Percentiles rank a stretch among this genome's conserved stretches.
Evolutionary conservation across 305 asterid species (phyloP).

Genomic region (Rubia peregrina): DNA sequence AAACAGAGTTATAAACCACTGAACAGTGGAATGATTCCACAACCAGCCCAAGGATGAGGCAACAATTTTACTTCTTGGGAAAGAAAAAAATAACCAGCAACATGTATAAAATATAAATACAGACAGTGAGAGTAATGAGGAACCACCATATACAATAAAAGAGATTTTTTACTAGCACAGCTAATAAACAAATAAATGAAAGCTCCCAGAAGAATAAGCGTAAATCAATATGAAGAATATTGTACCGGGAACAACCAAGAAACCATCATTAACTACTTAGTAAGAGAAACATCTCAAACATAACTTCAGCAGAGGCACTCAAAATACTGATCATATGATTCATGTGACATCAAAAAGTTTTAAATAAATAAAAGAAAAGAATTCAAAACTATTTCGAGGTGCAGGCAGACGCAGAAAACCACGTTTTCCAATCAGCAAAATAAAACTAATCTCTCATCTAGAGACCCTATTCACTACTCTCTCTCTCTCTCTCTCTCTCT

Average conservation of each 20-base stretch:
- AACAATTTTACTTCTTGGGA: too few relatives aligned
- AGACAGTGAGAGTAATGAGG: too few relatives aligned
- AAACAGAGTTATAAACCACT: too few relatives aligned
- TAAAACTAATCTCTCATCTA: constrained; percentile 16
- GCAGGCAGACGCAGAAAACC: neutral
- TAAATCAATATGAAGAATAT: too few relatives aligned
- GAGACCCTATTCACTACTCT: constrained; percentile 23
- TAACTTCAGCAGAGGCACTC: neutral
- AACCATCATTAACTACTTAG: too few relatives aligned
- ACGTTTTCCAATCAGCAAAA: neutral
- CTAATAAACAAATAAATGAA: neutral
- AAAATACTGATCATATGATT: neutral
- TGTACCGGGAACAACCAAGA: neutral
- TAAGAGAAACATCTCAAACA: too few relatives aligned
- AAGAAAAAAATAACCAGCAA: too few relatives aligned
- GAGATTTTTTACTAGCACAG: neutral
- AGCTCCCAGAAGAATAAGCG: too few relatives aligned
- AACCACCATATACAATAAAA: too few relatives aligned
- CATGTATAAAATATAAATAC: too few relatives aligned
- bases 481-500: constrained; percentile 20
- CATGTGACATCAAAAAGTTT: neutral
- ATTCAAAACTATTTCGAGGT: neutral
- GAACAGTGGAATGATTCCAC: too few relatives aligned
- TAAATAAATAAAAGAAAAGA: neutral
- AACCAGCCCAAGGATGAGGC: too few relatives aligned